Percentiles rank a stretch among this genome's conserved stretches.
Evolutionary conservation across 2,329 filamentous ascomycete species (phyloP).

Genomic region (Scedosporium minutisporum): DNA sequence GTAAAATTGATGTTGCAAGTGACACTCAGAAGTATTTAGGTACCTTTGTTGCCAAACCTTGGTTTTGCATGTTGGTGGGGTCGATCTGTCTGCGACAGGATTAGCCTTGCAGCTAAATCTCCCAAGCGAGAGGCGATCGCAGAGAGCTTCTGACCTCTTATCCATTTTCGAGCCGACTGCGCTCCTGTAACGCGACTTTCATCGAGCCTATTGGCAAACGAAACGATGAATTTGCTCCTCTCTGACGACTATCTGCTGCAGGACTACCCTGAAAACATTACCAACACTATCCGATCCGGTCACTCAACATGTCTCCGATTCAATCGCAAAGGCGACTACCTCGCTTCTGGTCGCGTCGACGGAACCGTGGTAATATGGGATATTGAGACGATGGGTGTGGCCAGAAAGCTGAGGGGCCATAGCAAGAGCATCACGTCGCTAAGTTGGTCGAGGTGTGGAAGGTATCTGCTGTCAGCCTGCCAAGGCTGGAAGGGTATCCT

Average conservation of each 20-base stretch:
- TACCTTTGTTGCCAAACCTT: not conserved
- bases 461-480: constrained; percentile 84
- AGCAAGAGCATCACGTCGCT: constrained; percentile 88
- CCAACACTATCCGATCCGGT: constrained; percentile 69
- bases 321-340: constrained; percentile 86
- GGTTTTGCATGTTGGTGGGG: not conserved
- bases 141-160: not conserved
- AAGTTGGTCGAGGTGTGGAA: constrained; percentile 87
- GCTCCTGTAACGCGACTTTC: not conserved
- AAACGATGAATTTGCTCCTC: constrained; percentile 48
- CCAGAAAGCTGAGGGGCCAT: constrained; percentile 86
- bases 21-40: no score
- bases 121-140: not conserved
- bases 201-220: not conserved
- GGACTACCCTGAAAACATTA: constrained; percentile 86
- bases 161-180: not conserved
- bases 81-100: not conserved
- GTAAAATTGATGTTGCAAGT: not conserved
- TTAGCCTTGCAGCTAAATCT: not conserved
- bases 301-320: constrained; percentile 68
- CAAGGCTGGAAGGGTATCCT: constrained; percentile 95
- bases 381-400: constrained; percentile 92
- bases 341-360: constrained; percentile 88
- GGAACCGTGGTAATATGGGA: constrained; percentile 95
- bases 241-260: constrained; percentile 56